These are phyloP conservation scores for Clitopilus passeckerianus DNA, from an alignment of 768 basidiomycete species.

Conservation along the genomic window DNA sequence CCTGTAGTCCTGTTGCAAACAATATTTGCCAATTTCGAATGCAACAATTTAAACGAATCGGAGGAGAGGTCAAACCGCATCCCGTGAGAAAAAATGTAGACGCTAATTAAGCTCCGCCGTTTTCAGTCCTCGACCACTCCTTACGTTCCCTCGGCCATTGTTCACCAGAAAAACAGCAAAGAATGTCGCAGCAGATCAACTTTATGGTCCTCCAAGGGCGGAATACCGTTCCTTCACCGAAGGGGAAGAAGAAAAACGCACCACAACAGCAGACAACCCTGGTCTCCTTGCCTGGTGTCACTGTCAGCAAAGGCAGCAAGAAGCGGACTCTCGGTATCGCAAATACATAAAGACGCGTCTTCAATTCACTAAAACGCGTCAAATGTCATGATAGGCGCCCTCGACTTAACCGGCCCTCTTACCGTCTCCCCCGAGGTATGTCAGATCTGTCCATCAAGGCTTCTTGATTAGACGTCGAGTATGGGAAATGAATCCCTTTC, in stretches of 20 bases:
- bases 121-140: no score
- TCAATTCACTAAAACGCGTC: not conserved
- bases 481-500: not conserved
- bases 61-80: no score
- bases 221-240: not conserved
- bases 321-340: conserved; percentile 14
- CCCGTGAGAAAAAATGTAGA: no score
- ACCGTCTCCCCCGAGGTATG: conserved; percentile 18
- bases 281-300: conserved; percentile 6
- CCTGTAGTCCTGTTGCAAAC: no score
- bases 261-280: conserved; percentile 9
- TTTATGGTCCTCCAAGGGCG: not conserved
- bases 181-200: not conserved
- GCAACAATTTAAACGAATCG: no score
- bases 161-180: not conserved
- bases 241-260: conserved; percentile 7
- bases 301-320: conserved; percentile 13
- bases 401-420: conserved; percentile 17
- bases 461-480: not conserved
- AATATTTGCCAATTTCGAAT: no score
- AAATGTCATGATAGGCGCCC: conserved; percentile 12
- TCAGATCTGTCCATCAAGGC: not conserved
- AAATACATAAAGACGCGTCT: not conserved
- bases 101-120: no score
- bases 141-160: not conserved